Conservation (phyloP, 1,284 basidiomycete genomes). For the Rhodotorula sp. region DNA sequence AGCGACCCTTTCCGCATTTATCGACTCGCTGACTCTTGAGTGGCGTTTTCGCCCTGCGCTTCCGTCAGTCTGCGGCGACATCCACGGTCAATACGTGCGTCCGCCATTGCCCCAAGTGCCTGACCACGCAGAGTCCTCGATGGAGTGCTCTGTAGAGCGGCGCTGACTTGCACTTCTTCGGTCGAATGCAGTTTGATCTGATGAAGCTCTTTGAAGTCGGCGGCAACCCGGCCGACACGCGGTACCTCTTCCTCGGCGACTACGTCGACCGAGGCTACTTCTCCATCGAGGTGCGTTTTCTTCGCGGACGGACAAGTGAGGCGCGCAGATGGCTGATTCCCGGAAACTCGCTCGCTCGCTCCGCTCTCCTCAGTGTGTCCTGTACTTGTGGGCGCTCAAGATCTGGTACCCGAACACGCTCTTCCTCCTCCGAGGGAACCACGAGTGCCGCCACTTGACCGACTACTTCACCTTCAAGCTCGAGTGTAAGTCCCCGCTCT, state of each 20-base stretch:
- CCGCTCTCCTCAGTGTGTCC: slow-evolving; percentile 63
- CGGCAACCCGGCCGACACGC: slow-evolving; percentile 82
- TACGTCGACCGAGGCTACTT: slow-evolving; percentile 98
- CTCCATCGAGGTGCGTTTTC: slow-evolving; percentile 72
- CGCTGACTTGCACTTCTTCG: background rate
- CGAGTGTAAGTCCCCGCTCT: slow-evolving; percentile 64
- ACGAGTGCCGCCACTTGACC: slow-evolving; percentile 94
- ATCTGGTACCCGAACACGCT: slow-evolving; percentile 89
- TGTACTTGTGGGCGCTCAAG: slow-evolving; percentile 89
- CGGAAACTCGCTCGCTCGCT: background rate
- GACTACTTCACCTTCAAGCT: slow-evolving; percentile 98
- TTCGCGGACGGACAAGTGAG: too few species aligned
- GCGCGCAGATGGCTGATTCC: slow-evolving; percentile 1
- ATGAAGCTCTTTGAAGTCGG: slow-evolving; percentile 99
- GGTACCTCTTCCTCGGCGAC: slow-evolving; percentile 95
- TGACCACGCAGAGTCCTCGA: background rate
- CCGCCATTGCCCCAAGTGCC: background rate
- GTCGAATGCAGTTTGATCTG: slow-evolving; percentile 97
- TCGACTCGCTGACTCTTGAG: slow-evolving; percentile 1
- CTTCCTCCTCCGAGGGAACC: slow-evolving; percentile 89
- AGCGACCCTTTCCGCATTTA: background rate
- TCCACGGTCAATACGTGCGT: slow-evolving; percentile 94
- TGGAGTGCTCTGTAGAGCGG: too few species aligned
- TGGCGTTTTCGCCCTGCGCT: background rate
- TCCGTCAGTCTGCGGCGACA: slow-evolving; percentile 79